Conservation (phyloP, 2,329 filamentous ascomycete genomes). For the Ophiosphaerella narmari region DNA sequence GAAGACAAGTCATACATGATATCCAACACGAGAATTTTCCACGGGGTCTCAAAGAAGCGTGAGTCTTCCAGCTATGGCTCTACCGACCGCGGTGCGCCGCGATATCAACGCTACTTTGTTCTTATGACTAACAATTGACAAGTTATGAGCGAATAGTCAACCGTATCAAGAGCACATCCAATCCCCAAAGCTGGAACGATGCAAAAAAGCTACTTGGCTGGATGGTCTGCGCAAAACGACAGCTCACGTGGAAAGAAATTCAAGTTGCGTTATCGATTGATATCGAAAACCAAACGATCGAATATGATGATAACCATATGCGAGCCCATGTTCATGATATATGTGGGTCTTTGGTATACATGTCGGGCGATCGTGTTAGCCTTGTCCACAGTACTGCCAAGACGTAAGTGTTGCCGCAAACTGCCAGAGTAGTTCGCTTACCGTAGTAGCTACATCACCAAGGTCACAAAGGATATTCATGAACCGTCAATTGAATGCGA, state of each 20-base stretch:
- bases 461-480: slow-evolving; percentile 21
- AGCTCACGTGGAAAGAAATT: slow-evolving; percentile 31
- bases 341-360: slow-evolving; percentile 21
- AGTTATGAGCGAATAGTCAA: slow-evolving; percentile 33
- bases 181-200: slow-evolving; percentile 13
- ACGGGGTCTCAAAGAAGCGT: slow-evolving; percentile 24
- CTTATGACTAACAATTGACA: not conserved
- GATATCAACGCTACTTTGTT: not conserved
- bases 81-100: no score
- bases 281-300: slow-evolving; percentile 17
- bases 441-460: slow-evolving; percentile 22
- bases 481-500: slow-evolving; percentile 30
- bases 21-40: slow-evolving; percentile 23
- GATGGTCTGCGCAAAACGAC: slow-evolving; percentile 35
- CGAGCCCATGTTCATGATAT: slow-evolving; percentile 32
- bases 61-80: slow-evolving; percentile 4
- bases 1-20: slow-evolving; percentile 16
- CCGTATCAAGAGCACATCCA: slow-evolving; percentile 20
- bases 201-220: slow-evolving; percentile 29
- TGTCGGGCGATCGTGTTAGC: slow-evolving; percentile 12
- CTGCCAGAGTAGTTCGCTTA: not conserved
- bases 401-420: slow-evolving; percentile 10
- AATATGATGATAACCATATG: slow-evolving; percentile 22
- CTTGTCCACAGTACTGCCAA: slow-evolving; percentile 31
- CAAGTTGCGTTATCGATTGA: slow-evolving; percentile 33